These are phyloP conservation scores for Smallanthus sonchifolius DNA, from an alignment of 129 eudicot genomes.

Conservation along the genomic window DNA sequence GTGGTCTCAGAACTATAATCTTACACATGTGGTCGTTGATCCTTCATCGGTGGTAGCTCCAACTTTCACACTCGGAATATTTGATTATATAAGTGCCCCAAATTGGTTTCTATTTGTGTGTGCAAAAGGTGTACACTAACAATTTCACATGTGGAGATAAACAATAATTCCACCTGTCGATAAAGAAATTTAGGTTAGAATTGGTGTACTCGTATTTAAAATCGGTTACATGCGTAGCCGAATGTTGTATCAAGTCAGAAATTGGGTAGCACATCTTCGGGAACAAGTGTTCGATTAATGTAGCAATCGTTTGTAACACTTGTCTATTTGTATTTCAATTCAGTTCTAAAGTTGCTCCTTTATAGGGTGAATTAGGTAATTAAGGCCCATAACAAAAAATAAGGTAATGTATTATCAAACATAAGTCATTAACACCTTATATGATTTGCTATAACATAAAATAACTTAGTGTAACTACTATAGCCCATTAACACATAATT, in stretches of 20 bases:
- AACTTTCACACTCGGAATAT: background rate
- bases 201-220: background rate
- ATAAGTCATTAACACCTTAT: background rate
- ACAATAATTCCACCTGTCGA: background rate
- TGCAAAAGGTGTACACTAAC: background rate
- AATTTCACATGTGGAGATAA: background rate
- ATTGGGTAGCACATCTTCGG: background rate
- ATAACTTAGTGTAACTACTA: no score
- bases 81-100: background rate
- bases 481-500: no score
- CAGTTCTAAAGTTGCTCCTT: no score
- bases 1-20: no score
- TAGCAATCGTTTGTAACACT: no score
- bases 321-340: background rate
- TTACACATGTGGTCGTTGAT: background rate
- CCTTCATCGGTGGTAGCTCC: background rate
- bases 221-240: background rate
- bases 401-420: background rate
- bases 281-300: background rate
- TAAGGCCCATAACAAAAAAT: background rate
- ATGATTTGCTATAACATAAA: no score
- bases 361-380: no score
- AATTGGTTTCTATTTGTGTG: background rate
- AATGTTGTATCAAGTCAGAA: background rate
- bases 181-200: background rate